phyloP scores from a whole-genome alignment of 2,329 filamentous ascomycete genomes.

The Cytospora piceicola region DNA sequence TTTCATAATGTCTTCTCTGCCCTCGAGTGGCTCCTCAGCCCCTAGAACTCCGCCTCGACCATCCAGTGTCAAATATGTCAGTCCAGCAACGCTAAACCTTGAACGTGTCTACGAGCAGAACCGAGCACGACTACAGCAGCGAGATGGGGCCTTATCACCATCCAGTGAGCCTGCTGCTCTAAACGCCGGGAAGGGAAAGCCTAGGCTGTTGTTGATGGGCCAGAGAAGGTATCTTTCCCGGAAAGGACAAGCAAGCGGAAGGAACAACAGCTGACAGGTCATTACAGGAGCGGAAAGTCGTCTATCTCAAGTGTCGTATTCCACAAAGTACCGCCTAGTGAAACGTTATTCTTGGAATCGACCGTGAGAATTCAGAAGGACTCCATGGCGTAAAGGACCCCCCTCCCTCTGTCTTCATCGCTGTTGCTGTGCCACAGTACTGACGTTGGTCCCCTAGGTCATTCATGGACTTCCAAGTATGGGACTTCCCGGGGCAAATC shows the following conservation, averaged over 20 bases:
- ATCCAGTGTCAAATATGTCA: slow-evolving; percentile 47
- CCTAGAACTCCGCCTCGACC: slow-evolving; percentile 36
- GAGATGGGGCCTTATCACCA: slow-evolving; percentile 51
- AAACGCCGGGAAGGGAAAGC: slow-evolving; percentile 67
- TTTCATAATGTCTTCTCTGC: slow-evolving; percentile 36
- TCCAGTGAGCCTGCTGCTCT: slow-evolving; percentile 47
- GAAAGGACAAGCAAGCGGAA: not conserved
- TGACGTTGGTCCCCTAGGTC: slow-evolving; percentile 61
- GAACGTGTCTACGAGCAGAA: slow-evolving; percentile 67
- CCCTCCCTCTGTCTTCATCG: no score
- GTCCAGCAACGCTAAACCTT: slow-evolving; percentile 66
- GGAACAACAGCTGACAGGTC: slow-evolving; percentile 27
- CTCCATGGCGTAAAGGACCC: slow-evolving; percentile 77
- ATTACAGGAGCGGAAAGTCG: slow-evolving; percentile 86
- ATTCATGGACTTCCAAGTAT: slow-evolving; percentile 99
- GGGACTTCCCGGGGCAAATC: slow-evolving; percentile 95
- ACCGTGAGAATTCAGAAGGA: slow-evolving; percentile 94
- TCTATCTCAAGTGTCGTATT: slow-evolving; percentile 99
- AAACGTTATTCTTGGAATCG: slow-evolving; percentile 94
- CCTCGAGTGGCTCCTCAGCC: slow-evolving; percentile 30
- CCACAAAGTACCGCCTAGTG: slow-evolving; percentile 93
- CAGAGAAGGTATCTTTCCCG: slow-evolving; percentile 73
- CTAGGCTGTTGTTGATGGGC: slow-evolving; percentile 90
- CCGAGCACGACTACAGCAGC: slow-evolving; percentile 53
- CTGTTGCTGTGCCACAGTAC: not conserved